These are phyloP conservation scores for Malus sieversii DNA, from an alignment of 306 rosid genomes.

Conservation along the genomic window DNA sequence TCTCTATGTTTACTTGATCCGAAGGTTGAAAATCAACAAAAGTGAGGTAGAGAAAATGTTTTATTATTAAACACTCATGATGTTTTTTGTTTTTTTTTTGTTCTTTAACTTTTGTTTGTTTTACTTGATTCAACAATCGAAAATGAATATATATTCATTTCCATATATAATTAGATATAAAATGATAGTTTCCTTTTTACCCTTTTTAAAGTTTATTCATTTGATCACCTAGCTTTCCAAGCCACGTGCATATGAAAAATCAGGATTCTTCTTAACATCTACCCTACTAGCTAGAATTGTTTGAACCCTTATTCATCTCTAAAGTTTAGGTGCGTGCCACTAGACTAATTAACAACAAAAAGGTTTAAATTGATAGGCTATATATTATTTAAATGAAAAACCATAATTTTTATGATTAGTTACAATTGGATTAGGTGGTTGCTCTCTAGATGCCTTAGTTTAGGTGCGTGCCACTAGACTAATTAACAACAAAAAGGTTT, in stretches of 20 bases:
- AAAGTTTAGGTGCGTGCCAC: not conserved
- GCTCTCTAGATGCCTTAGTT: not conserved
- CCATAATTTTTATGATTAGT: not conserved
- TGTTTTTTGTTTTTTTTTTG: too few relatives aligned
- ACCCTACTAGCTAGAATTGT: too few relatives aligned
- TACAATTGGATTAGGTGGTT: constrained; percentile 1
- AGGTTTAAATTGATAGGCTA: not conserved
- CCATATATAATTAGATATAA: not conserved
- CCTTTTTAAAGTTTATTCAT: not conserved
- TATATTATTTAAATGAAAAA: not conserved
- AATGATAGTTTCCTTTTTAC: not conserved
- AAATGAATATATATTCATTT: not conserved
- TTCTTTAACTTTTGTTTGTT: too few relatives aligned
- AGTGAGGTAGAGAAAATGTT: too few relatives aligned
- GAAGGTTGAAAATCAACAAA: too few relatives aligned
- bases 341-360: not conserved
- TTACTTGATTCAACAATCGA: too few relatives aligned
- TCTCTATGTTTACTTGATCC: too few relatives aligned
- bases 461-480: not conserved
- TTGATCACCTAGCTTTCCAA: not conserved
- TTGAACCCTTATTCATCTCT: not conserved
- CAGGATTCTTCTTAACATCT: not conserved
- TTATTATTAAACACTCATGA: too few relatives aligned
- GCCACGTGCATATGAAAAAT: not conserved
- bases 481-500: not conserved